Conservation (phyloP, 257 asterid species). For the Ocimum tenuiflorum region DNA sequence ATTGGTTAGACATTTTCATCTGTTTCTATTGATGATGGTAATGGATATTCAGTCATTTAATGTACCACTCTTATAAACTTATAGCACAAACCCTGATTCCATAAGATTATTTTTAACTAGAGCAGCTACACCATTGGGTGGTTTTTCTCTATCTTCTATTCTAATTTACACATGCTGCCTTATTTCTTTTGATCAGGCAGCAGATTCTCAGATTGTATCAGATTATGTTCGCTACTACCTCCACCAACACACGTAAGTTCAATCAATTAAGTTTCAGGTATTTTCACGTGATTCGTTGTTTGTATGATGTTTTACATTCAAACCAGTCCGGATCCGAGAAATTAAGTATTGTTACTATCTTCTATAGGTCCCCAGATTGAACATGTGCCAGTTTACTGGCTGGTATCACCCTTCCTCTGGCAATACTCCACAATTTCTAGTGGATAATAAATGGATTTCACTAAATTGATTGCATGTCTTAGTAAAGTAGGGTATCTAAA, state of each 20-base stretch:
- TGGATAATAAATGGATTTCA: background rate
- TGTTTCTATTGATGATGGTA: background rate
- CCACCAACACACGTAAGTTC: conserved; percentile 82
- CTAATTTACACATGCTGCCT: conserved; percentile 12
- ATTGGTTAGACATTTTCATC: background rate
- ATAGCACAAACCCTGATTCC: background rate
- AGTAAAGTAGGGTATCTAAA: too few relatives aligned
- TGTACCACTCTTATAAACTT: background rate
- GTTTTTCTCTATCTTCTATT: background rate
- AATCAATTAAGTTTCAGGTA: background rate
- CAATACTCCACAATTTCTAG: background rate
- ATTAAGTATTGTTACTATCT: background rate
- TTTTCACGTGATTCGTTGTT: background rate
- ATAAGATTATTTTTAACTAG: background rate
- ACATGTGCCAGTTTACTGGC: background rate
- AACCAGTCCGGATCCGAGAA: background rate
- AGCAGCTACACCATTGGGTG: background rate
- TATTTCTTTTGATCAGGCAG: conserved; percentile 50
- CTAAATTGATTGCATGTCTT: background rate
- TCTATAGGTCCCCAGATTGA: background rate
- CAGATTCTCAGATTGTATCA: conserved; percentile 77
- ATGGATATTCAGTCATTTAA: background rate
- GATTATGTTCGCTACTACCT: conserved; percentile 83
- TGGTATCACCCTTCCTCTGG: background rate
- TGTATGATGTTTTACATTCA: background rate